Base-by-base conservation (phyloP, 2,329 filamentous ascomycete species). In the Verticillium nonalfalfae region DNA sequence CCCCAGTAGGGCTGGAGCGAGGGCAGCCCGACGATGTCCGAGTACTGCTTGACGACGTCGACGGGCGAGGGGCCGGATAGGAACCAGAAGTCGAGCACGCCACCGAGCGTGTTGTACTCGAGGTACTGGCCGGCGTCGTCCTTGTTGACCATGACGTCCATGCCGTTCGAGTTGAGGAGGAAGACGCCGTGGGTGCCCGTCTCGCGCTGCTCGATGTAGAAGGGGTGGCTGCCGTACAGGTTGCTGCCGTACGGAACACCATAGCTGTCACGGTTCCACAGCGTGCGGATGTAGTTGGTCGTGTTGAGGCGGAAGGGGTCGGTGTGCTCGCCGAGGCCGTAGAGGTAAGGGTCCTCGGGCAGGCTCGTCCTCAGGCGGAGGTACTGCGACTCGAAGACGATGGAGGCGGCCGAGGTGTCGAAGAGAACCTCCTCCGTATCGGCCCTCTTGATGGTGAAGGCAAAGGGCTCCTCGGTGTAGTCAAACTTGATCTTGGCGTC, bases 1-100 rank as follows among this genome's bases (percentile, higher is more conserved):
- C 58, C 86, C 80, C 86, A 94, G 75, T 95, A 95, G 66, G 90
- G 87, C 70, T 93, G 89, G 85, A 94, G 87, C 0, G 87, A 87
- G 1, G 91, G 90, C 5, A 90, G 76, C 0, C 91, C 90, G 59
- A 88, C 78, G 1, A 87, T 83, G 59, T 35, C 35, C 6, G 59
- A 36, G 33, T 56, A 56, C 59, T 60, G 59, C 14, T 36, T 26
- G 13, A 54, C 38, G 14, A 60, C 52, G 10, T 60, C 52, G 13
- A 45, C 50, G 9, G 59, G 59, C 0, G 81, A 86, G 0, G 90
- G 89, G 0, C 91, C 91, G 13, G 88, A 83, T 68, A 90, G 90
- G 75, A 95, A 91, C 72, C 91, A 93, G 18, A 95, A 78, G 70
- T 95, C 91, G 60, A 95, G 85, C 58, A 81, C 87, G 26, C 92